Conservation (phyloP, 2,329 filamentous ascomycete genomes). For the Colletotrichum viniferum region DNA sequence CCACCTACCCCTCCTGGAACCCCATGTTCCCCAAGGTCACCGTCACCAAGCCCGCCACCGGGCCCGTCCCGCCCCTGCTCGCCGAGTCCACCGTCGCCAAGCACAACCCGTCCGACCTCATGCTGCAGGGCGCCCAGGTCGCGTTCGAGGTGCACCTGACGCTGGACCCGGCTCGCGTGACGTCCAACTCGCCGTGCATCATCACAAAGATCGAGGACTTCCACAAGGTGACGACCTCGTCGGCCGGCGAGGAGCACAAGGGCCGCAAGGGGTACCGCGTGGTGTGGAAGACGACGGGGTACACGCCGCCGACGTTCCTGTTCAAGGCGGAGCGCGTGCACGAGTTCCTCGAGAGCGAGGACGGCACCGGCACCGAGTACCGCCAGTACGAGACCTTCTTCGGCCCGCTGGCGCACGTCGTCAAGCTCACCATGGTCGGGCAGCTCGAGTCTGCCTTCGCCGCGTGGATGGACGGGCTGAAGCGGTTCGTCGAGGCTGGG, state of each 20-base stretch:
- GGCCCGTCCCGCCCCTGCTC: slow-evolving; percentile 23
- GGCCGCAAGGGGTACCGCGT: slow-evolving; percentile 39
- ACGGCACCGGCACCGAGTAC: slow-evolving; percentile 40
- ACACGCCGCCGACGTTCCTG: slow-evolving; percentile 33
- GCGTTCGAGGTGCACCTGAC: slow-evolving; percentile 38
- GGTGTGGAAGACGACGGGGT: slow-evolving; percentile 38
- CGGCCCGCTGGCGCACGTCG: slow-evolving; percentile 37
- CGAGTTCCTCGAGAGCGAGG: slow-evolving; percentile 38
- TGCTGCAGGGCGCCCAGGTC: slow-evolving; percentile 36
- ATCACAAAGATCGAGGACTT: slow-evolving; percentile 37
- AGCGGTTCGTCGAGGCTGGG: slow-evolving; percentile 30
- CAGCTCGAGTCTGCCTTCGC: slow-evolving; percentile 38
- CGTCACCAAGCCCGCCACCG: slow-evolving; percentile 26
- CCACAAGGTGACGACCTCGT: background rate
- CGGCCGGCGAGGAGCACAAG: slow-evolving; percentile 23
- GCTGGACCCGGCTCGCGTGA: slow-evolving; percentile 23
- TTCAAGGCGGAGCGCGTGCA: slow-evolving; percentile 45
- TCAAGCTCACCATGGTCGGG: slow-evolving; percentile 35
- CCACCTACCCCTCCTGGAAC: slow-evolving; percentile 40
- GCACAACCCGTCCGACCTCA: slow-evolving; percentile 20
- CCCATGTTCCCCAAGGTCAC: slow-evolving; percentile 32
- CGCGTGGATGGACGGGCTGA: slow-evolving; percentile 44
- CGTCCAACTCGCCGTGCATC: slow-evolving; percentile 27
- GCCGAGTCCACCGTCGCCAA: slow-evolving; percentile 12
- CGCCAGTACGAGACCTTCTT: slow-evolving; percentile 51